Evolutionary conservation across 148 eudicot species (phyloP), one percentile per base, ranked within the genome.

Genomic region (Chenopodium quinoa): DNA sequence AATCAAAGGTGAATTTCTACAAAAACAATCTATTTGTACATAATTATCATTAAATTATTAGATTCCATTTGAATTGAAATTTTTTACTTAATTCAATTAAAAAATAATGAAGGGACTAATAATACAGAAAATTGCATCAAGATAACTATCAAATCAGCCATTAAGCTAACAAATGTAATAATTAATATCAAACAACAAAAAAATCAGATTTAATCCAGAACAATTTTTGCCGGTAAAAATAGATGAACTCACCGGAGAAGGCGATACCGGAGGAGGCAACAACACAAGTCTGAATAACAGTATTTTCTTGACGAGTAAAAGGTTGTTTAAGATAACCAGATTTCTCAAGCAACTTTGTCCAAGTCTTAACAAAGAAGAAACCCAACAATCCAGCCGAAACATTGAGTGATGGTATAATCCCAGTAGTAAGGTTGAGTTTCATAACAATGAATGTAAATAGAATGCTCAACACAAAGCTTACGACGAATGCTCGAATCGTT

Each of bases 231-330:
- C 19, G 8, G 1, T 4, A 4, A 27, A 31, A 37, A 71, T 13
- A 23, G 8, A 32, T n/a, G 1, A 40, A 86, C 82, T 71, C 2
- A 88, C 90, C 90, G 73, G 87, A 82, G 34, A 85, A 85, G 48
- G 90, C 88, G 52, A 88, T 85, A 19, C 88, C 88, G 50, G 90
- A 71, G 22, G 88, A 75, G 8, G 90, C 90, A 52, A 88, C 90
- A 22, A 88, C 86, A 73, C 88, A 85, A 63, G 88, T 85, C 76
- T 88, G 88, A 71, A 85, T 88, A 63, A 87, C 89, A 4, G 89
- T 87, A 32, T 87, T 87, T 65, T 87, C 89, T 72, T 87, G 89
- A 7, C 89, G 82, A 34, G 88, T 87, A 46, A 87, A 87, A 7
- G 88, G 88, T 66, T 83, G 88, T 54, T 76, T 66, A 60, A 83